These are phyloP conservation scores for Colletotrichum sp. DNA, from an alignment of 2,329 filamentous ascomycete species.

Conservation along the genomic window DNA sequence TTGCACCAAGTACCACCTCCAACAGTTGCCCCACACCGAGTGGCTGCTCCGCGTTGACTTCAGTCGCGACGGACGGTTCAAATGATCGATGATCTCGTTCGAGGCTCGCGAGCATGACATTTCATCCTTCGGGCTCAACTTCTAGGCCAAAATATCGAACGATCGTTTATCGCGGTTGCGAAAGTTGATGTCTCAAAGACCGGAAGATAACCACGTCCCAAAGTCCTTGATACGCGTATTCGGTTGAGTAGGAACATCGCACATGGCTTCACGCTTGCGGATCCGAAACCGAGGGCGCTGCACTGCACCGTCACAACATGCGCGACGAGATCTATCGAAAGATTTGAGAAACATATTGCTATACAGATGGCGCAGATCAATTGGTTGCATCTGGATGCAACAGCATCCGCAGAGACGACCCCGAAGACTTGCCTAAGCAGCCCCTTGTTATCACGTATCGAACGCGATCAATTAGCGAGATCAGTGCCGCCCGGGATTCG, in stretches of 20 bases:
- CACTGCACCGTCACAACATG: background rate
- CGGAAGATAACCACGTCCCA: background rate
- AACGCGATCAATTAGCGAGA: background rate
- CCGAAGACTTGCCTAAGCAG: background rate
- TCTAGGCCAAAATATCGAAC: background rate
- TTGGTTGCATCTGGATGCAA: background rate
- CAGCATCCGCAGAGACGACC: background rate
- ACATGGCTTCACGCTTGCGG: background rate
- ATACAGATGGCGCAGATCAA: background rate
- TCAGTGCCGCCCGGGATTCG: background rate
- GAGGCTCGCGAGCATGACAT: background rate
- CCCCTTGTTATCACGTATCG: background rate
- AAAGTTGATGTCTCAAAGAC: background rate
- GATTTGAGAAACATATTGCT: background rate
- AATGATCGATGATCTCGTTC: background rate
- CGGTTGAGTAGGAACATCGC: background rate
- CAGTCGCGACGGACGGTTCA: background rate
- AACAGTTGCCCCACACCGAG: background rate
- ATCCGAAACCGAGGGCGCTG: background rate
- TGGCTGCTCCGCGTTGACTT: background rate
- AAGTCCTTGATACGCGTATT: background rate
- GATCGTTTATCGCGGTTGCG: background rate
- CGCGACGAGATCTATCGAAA: background rate
- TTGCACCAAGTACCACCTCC: background rate
- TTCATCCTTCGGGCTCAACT: background rate